phyloP scores from a whole-genome alignment of 1,139 yeast species.

The Zhuliangozyma blackwelliae region DNA sequence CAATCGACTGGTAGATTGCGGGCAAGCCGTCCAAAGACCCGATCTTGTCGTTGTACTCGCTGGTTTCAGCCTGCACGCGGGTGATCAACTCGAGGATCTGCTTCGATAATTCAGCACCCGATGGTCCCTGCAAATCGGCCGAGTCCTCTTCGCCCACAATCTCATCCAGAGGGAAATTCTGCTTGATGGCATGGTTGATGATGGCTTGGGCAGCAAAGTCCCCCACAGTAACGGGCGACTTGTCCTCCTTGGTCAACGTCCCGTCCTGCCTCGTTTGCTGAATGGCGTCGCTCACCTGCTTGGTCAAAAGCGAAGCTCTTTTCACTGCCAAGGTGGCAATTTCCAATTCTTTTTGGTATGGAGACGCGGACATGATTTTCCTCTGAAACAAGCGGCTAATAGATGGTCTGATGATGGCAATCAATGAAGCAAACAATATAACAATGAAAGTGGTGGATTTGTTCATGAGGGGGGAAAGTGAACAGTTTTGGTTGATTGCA shows the following conservation, averaged over 20 bases:
- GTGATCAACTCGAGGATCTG: conserved; percentile 47
- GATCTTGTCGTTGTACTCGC: conserved; percentile 19
- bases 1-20: conserved; percentile 63
- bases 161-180: conserved; percentile 77
- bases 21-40: conserved; percentile 43
- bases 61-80: conserved; percentile 37
- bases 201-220: conserved; percentile 96
- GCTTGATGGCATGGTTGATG: conserved; percentile 74
- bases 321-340: conserved; percentile 88
- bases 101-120: conserved; percentile 25
- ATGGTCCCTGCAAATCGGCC: conserved; percentile 44
- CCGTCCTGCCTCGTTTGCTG: conserved; percentile 51
- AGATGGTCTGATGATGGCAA: background rate
- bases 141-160: conserved; percentile 96
- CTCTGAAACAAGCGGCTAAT: conserved; percentile 1
- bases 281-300: conserved; percentile 65
- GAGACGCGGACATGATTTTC: conserved; percentile 13
- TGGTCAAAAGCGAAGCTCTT: conserved; percentile 77
- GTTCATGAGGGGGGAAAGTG: background rate
- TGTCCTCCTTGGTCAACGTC: conserved; percentile 78
- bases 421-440: conserved; percentile 4
- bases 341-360: conserved; percentile 53
- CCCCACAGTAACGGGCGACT: conserved; percentile 94
- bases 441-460: background rate
- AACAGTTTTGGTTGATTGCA: background rate